phyloP scores from a whole-genome alignment of 768 basidiomycete genomes.

The Agrocybe chaxingu region DNA sequence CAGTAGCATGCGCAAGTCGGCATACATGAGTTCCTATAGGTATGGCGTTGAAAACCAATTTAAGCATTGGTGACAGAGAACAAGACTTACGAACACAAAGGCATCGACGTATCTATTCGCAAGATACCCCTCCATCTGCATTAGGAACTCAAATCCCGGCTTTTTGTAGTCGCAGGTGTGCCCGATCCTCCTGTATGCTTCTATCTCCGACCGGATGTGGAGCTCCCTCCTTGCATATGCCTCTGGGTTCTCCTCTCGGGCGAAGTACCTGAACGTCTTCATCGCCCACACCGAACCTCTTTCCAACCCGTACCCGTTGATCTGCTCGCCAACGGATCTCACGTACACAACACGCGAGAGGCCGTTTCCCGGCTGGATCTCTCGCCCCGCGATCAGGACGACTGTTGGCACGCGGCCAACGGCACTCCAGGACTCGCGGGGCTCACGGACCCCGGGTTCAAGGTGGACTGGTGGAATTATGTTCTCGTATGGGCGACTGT shows the following conservation, averaged over 20 bases:
- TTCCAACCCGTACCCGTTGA: not conserved
- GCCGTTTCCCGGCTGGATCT: too few relatives aligned
- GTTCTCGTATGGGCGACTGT: too few relatives aligned
- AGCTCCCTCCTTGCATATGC: not conserved
- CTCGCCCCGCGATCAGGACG: too few relatives aligned
- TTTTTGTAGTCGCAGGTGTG: not conserved
- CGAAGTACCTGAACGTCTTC: not conserved
- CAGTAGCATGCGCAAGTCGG: not conserved
- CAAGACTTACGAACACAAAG: conserved; percentile 3
- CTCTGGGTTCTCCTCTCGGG: not conserved
- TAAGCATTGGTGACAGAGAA: not conserved
- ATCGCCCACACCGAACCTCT: not conserved
- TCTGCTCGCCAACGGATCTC: not conserved
- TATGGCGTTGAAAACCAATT: not conserved
- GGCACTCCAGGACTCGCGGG: too few relatives aligned
- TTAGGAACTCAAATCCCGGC: conserved; percentile 3
- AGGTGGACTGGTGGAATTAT: too few relatives aligned
- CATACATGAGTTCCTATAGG: conserved; percentile 2
- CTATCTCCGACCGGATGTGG: not conserved
- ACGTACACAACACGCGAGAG: too few relatives aligned
- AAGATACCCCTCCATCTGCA: not conserved
- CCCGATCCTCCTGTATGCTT: conserved; percentile 3
- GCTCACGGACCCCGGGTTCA: too few relatives aligned
- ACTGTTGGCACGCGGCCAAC: too few relatives aligned
- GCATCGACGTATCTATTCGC: not conserved